These are phyloP conservation scores for Candida krabiensis DNA, from an alignment of 805 yeast genomes.

Conservation along the genomic window DNA sequence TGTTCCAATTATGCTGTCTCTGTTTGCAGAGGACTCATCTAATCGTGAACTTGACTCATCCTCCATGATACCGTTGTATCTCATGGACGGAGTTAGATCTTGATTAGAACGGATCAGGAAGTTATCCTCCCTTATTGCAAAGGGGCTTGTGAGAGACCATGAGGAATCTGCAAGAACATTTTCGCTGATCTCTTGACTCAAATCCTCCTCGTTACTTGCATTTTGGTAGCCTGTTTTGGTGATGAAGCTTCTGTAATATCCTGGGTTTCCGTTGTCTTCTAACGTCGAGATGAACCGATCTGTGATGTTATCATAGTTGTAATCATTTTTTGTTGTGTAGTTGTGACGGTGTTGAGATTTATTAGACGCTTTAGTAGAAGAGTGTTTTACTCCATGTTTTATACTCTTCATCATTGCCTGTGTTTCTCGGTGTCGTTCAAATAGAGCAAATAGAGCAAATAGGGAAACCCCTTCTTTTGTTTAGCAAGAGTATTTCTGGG, in stretches of 20 bases:
- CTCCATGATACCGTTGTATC: slow-evolving; percentile 10
- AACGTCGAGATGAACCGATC: slow-evolving; percentile 28
- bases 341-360: slow-evolving; percentile 13
- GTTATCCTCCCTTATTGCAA: slow-evolving; percentile 21
- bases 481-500: too few relatives aligned
- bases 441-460: slow-evolving; percentile 2
- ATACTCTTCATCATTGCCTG: too few relatives aligned
- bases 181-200: slow-evolving; percentile 11
- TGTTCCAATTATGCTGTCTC: slow-evolving; percentile 6
- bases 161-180: slow-evolving; percentile 10
- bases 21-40: slow-evolving; percentile 11
- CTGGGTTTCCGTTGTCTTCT: slow-evolving; percentile 24
- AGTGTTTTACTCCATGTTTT: slow-evolving; percentile 3
- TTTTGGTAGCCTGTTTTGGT: slow-evolving; percentile 10
- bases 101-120: slow-evolving; percentile 18
- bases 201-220: slow-evolving; percentile 5
- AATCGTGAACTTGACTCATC: slow-evolving; percentile 10
- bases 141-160: slow-evolving; percentile 13
- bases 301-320: slow-evolving; percentile 23
- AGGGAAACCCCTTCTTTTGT: too few relatives aligned
- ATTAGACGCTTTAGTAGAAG: slow-evolving; percentile 3
- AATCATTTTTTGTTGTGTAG: slow-evolving; percentile 22
- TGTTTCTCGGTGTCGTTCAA: too few relatives aligned
- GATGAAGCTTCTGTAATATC: slow-evolving; percentile 18
- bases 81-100: slow-evolving; percentile 5